Conservation (phyloP, 176 grass and related monocot species). For the Ensete glaucum region DNA sequence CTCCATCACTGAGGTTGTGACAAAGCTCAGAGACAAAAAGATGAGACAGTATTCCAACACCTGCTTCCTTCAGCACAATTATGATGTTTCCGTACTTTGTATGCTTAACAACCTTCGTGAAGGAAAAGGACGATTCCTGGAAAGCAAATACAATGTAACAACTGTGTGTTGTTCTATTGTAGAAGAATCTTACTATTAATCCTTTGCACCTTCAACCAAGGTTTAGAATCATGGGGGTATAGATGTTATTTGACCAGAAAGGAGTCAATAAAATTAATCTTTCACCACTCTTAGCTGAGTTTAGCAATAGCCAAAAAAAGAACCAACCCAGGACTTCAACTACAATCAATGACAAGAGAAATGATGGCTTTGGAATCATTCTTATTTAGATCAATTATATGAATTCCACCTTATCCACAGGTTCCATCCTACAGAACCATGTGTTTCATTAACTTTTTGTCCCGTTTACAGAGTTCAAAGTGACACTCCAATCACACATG, state of each 20-base stretch:
- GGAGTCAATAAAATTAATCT: too few relatives aligned
- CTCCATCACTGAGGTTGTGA: too few relatives aligned
- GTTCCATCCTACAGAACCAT: background rate
- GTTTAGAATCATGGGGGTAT: too few relatives aligned
- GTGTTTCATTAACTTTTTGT: background rate
- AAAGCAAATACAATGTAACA: background rate
- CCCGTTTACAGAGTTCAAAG: background rate
- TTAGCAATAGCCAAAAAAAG: background rate
- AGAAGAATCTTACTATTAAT: background rate
- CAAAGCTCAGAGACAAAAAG: too few relatives aligned
- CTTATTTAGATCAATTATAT: background rate
- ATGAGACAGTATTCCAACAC: too few relatives aligned
- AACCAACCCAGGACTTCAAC: background rate
- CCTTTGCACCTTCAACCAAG: background rate
- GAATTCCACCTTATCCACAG: background rate
- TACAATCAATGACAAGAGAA: background rate
- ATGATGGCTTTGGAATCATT: background rate
- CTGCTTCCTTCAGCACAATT: too few relatives aligned
- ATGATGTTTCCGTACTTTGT: background rate
- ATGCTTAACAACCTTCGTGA: background rate
- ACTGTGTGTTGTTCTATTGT: background rate
- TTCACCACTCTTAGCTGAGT: too few relatives aligned
- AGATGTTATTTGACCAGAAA: background rate
- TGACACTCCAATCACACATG: background rate
- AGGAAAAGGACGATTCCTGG: background rate